A percentile compares a stretch with the other conserved stretches of the same genome.
Evolutionary conservation across 305 asterid species (phyloP).

Genomic region (Stenogyne calaminthoides): DNA sequence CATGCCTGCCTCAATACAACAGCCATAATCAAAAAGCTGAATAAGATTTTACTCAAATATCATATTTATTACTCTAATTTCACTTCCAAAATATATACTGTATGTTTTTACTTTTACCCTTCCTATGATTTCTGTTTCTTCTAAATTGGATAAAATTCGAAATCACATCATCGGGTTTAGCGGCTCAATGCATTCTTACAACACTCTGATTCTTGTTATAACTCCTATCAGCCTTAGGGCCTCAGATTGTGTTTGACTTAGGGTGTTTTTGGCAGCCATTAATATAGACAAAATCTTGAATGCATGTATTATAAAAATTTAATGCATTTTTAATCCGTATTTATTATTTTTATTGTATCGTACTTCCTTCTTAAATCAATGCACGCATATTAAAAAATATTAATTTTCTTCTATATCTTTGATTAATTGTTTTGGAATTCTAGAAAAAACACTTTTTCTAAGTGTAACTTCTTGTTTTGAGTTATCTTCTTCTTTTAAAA

Average conservation of each 20-base stretch:
- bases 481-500: no score
- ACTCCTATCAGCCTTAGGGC: background rate
- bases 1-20: conserved; percentile 25
- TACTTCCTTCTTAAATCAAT: no score
- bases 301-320: no score
- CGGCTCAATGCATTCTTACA: background rate
- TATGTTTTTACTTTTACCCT: conserved; percentile 5
- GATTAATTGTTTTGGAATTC: no score
- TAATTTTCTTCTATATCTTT: no score
- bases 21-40: conserved; percentile 27
- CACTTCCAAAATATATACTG: conserved; percentile 1
- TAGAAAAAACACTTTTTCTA: no score
- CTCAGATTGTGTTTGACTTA: conserved; percentile 28
- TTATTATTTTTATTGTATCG: no score
- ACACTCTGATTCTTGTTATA: background rate
- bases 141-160: background rate
- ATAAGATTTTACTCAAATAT: conserved; percentile 6
- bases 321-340: conserved; percentile 28
- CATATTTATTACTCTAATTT: background rate
- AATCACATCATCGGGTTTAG: background rate
- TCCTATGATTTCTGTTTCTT: conserved; percentile 6
- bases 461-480: no score
- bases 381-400: no score
- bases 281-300: no score
- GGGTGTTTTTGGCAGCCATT: background rate